Conservation (phyloP, 441 rosid species). For the Omphalea diandra region DNA sequence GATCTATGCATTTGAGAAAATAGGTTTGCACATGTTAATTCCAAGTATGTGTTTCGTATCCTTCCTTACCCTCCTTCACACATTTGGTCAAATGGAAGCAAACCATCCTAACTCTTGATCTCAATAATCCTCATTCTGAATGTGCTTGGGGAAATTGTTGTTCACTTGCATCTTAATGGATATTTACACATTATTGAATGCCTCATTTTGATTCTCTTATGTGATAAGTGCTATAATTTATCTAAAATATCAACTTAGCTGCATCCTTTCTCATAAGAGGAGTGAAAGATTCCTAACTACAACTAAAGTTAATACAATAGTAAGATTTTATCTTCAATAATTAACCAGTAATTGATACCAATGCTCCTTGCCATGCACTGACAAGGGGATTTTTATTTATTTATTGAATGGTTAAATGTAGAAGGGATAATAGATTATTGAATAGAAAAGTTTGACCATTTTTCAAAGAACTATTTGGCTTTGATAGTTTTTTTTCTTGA, state of each 20-base stretch:
- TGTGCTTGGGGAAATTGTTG: not conserved
- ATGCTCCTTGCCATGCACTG: no score
- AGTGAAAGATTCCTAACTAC: not conserved
- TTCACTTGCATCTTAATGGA: not conserved
- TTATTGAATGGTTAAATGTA: no score
- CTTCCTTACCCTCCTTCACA: not conserved
- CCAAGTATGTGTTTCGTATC: not conserved
- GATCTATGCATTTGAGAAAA: not conserved
- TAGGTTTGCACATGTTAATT: not conserved
- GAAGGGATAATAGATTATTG: no score
- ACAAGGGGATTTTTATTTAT: no score
- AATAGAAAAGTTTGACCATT: no score
- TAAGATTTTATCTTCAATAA: not conserved
- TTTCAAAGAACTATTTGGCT: no score
- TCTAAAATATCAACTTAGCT: not conserved
- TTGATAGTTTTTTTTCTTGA: no score
- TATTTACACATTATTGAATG: not conserved
- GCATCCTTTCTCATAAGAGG: not conserved
- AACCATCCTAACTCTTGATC: no score
- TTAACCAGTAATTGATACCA: no score
- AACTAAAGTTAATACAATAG: not conserved
- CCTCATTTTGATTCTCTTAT: not conserved
- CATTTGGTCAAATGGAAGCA: not conserved
- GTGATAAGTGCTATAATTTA: not conserved
- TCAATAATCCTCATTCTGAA: not conserved